phyloP scores from a whole-genome alignment of 495 filamentous ascomycete genomes.

The Xylaria cubensis region DNA sequence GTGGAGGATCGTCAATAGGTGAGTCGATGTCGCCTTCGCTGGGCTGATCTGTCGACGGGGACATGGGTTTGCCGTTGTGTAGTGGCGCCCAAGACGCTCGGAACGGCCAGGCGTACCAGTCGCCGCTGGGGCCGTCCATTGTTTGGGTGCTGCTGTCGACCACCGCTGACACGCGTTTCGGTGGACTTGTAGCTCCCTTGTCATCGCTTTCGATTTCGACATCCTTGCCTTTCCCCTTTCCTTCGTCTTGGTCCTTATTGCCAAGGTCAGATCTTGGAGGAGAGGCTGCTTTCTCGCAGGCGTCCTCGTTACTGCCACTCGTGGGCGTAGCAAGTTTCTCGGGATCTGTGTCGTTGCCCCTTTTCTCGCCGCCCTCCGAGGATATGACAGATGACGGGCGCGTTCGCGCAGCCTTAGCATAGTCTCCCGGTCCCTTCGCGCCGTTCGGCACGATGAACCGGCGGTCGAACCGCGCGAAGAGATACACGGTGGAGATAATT shows the following conservation, averaged over 20 bases:
- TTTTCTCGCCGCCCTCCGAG: constrained; percentile 20
- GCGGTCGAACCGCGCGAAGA: constrained; percentile 70
- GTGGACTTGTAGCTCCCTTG: not conserved
- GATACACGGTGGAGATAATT: constrained; percentile 68
- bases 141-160: constrained; percentile 10
- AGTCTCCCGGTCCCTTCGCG: constrained; percentile 48
- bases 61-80: not conserved
- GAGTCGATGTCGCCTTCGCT: not conserved
- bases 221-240: constrained; percentile 10
- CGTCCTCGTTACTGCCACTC: not conserved
- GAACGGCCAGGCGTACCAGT: constrained; percentile 25
- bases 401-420: constrained; percentile 31
- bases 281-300: not conserved
- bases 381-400: constrained; percentile 24
- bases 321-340: constrained; percentile 12
- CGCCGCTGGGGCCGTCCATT: not conserved
- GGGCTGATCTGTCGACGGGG: not conserved
- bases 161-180: not conserved
- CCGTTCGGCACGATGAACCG: constrained; percentile 73
- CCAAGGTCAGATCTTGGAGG: constrained; percentile 11
- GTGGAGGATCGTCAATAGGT: not conserved
- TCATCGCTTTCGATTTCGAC: constrained; percentile 13
- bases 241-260: constrained; percentile 6
- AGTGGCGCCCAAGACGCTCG: constrained; percentile 21
- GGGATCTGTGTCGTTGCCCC: constrained; percentile 8